Conservation (phyloP, 225 moss, liverwort and hornwort species). For the Takakia lepidozioides region DNA sequence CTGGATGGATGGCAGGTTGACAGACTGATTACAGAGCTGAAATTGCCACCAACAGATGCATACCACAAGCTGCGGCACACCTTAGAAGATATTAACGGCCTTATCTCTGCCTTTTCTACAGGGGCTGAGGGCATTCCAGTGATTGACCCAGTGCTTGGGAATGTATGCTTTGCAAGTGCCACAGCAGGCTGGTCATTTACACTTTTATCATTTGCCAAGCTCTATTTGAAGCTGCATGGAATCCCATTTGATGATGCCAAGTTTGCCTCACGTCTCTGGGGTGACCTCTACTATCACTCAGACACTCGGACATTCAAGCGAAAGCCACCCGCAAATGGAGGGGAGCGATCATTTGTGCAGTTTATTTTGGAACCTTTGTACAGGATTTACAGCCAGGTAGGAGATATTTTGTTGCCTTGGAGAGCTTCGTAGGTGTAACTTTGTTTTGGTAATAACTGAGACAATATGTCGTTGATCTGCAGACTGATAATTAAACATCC, state of each 20-base stretch:
- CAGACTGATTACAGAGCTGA: slow-evolving; percentile 95
- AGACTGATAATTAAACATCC: no score
- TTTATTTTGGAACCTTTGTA: slow-evolving; percentile 89
- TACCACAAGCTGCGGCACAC: slow-evolving; percentile 98
- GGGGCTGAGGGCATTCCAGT: slow-evolving; percentile 56
- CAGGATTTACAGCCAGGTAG: slow-evolving; percentile 92
- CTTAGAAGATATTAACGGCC: slow-evolving; percentile 80
- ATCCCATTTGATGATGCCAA: slow-evolving; percentile 84
- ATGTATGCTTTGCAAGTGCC: slow-evolving; percentile 97
- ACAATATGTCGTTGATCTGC: no score
- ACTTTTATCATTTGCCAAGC: slow-evolving; percentile 89
- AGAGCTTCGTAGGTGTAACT: no score
- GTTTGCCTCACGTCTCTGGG: slow-evolving; percentile 89
- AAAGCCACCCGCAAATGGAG: slow-evolving; percentile 69
- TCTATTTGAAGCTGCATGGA: slow-evolving; percentile 92
- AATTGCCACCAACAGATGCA: slow-evolving; percentile 94
- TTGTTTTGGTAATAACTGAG: no score
- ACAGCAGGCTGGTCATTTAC: slow-evolving; percentile 99
- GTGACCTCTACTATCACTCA: slow-evolving; percentile 75
- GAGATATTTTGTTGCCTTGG: no score
- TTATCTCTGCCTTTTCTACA: slow-evolving; percentile 56
- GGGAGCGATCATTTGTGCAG: slow-evolving; percentile 96
- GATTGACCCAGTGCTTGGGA: slow-evolving; percentile 86
- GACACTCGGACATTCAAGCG: slow-evolving; percentile 77
- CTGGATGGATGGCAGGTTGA: slow-evolving; percentile 91